Conservation (phyloP, 495 filamentous ascomycete genomes). For the Daldinia bambusicola region DNA sequence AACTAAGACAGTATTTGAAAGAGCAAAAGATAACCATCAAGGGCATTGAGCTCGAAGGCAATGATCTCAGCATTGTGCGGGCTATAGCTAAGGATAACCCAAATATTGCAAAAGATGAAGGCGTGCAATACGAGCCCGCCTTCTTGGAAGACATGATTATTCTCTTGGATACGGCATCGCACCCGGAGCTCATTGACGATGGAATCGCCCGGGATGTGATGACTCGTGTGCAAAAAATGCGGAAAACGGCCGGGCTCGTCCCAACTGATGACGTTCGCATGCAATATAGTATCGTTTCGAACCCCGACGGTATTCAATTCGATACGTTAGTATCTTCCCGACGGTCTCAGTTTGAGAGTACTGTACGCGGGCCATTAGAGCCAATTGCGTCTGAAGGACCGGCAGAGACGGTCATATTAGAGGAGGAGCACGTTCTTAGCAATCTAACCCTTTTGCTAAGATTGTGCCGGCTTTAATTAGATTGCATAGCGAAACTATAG, state of each 20-base stretch:
- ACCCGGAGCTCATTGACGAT: conserved; percentile 56
- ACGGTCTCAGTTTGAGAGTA: conserved; percentile 36
- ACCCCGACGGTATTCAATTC: conserved; percentile 39
- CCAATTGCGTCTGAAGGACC: conserved; percentile 17
- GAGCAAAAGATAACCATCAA: conserved; percentile 79
- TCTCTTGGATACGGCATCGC: conserved; percentile 55
- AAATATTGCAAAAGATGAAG: conserved; percentile 28
- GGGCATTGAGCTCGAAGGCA: conserved; percentile 81
- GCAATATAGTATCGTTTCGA: conserved; percentile 55
- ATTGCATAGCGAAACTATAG: neutral
- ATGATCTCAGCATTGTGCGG: conserved; percentile 69
- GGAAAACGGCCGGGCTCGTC: conserved; percentile 58
- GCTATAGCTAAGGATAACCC: conserved; percentile 36
- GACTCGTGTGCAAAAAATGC: conserved; percentile 58
- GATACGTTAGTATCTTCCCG: conserved; percentile 39
- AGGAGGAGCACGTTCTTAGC: conserved; percentile 40
- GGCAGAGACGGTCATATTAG: conserved; percentile 29
- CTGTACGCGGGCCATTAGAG: conserved; percentile 41
- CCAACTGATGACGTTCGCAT: conserved; percentile 59
- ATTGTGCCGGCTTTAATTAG: conserved; percentile 35
- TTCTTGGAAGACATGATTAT: conserved; percentile 55
- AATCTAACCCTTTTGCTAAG: conserved; percentile 36
- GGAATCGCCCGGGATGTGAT: conserved; percentile 58
- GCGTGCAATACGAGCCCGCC: conserved; percentile 36
- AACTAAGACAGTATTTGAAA: conserved; percentile 75